Base-by-base conservation (phyloP, 164 flowering plant species). In the Dillenia suffruticosa region DNA sequence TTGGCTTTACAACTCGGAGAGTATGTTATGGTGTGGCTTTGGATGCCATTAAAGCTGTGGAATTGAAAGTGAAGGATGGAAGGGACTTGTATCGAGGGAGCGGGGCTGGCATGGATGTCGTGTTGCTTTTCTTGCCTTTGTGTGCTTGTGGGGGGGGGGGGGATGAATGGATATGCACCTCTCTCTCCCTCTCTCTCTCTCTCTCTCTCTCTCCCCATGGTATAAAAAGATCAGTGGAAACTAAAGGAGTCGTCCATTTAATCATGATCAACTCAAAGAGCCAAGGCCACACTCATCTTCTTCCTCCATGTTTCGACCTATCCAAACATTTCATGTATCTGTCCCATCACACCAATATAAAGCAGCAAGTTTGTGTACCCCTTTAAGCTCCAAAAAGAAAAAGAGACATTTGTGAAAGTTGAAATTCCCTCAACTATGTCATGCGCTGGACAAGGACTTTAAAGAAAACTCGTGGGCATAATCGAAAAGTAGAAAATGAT, bases 181-280 rank as follows among this genome's bases (percentile, higher is more conserved):
- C 40, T 32, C 40, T 32, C 40, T 32, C 40, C 5, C 40, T 64
- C 64, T 56, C 59, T 65, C 51, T n/a, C n/a, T n/a, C n/a, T n/a
- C n/a, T 19, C 22, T 63, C 73, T 62, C 54, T 64, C 64, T 56
- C 59, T 63, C 51, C 64, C 64, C 19, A 59, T 40, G 57, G 47
- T 32, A 32, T 32, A 32, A 32, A 32, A 32, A 32, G 40, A 5
- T 32, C 40, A 71, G 67, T 84, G 84, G 83, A 76, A 78, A 74
- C 84, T 78, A 77, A 76, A 70, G 40, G 75, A 63, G 81, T 81
- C 84, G 22, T 76, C 74, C 67, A 32, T 70, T 69, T 67, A 69
- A 81, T 84, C 82, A 81, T 81, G 74, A 71, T 57, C 40, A 32
- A 32, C 40, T 32, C 40, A 32, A 32, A 32, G 7, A 32, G 40